phyloP scores from a whole-genome alignment of 805 yeast species.

The Saturnispora dispora region DNA sequence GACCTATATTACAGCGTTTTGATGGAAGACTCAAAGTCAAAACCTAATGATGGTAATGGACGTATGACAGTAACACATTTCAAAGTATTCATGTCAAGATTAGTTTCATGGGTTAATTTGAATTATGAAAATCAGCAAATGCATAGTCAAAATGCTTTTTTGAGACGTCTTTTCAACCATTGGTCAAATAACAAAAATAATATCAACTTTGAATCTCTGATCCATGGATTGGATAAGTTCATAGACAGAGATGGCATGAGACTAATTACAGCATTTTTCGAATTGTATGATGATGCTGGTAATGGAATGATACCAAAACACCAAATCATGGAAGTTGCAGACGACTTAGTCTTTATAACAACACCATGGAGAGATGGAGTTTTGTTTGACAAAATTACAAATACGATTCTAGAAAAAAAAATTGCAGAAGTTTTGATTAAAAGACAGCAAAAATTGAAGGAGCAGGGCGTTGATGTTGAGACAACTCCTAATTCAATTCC shows the following conservation, averaged over 20 bases:
- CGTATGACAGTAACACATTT: slow-evolving; percentile 70
- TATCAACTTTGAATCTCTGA: slow-evolving; percentile 60
- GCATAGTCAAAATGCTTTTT: slow-evolving; percentile 35
- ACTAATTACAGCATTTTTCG: slow-evolving; percentile 68
- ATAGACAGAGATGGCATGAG: slow-evolving; percentile 69
- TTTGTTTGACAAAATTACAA: slow-evolving; percentile 56
- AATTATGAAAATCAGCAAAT: slow-evolving; percentile 21
- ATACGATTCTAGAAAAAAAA: slow-evolving; percentile 51
- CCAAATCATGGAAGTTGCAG: slow-evolving; percentile 75
- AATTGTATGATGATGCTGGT: slow-evolving; percentile 54
- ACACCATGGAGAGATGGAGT: slow-evolving; percentile 76
- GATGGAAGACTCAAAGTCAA: slow-evolving; percentile 47
- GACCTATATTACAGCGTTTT: slow-evolving; percentile 77
- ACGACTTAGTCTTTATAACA: slow-evolving; percentile 74
- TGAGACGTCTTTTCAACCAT: slow-evolving; percentile 52
- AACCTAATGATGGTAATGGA: slow-evolving; percentile 55
- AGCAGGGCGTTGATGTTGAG: slow-evolving; percentile 23
- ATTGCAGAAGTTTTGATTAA: slow-evolving; percentile 54
- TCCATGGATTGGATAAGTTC: slow-evolving; percentile 61
- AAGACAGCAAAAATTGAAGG: slow-evolving; percentile 27
- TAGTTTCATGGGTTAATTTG: slow-evolving; percentile 65
- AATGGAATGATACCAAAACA: slow-evolving; percentile 64
- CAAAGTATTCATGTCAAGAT: slow-evolving; percentile 61
- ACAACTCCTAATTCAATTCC: slow-evolving; percentile 40
- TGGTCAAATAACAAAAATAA: slow-evolving; percentile 62